These are phyloP conservation scores for Limnomonas spitsbergensis DNA, from an alignment of 139 green algal genomes.

Conservation along the genomic window DNA sequence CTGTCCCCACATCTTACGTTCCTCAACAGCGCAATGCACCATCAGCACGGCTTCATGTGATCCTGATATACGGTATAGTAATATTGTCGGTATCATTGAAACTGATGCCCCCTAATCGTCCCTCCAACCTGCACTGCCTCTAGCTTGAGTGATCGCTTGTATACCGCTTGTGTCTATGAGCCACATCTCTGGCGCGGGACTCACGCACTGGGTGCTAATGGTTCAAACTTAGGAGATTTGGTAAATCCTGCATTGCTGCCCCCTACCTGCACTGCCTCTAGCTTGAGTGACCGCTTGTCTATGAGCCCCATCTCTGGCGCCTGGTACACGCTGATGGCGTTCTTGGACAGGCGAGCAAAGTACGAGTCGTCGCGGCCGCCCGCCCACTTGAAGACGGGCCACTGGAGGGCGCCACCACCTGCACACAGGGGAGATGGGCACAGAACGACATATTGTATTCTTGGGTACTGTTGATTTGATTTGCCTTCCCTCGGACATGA, in stretches of 20 bases:
- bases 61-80: too few species aligned
- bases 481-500: too few species aligned
- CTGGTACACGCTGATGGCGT: slow-evolving; percentile 82
- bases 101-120: too few species aligned
- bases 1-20: too few species aligned
- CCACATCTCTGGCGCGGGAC: slow-evolving; percentile 77
- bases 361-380: slow-evolving; percentile 74
- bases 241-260: too few species aligned
- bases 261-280: slow-evolving; percentile 70
- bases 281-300: slow-evolving; percentile 90
- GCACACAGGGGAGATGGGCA: background rate
- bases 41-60: too few species aligned
- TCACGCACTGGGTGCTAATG: slow-evolving; percentile 76
- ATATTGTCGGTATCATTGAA: too few species aligned
- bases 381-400: slow-evolving; percentile 93
- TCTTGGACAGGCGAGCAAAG: slow-evolving; percentile 81
- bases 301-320: slow-evolving; percentile 80
- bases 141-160: slow-evolving; percentile 90
- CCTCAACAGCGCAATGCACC: too few species aligned
- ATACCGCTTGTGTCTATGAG: too few species aligned
- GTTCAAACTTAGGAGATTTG: too few species aligned
- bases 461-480: too few species aligned
- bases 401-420: slow-evolving; percentile 61
- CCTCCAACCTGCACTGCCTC: slow-evolving; percentile 66
- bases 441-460: background rate